Base-by-base conservation (phyloP, 1,284 basidiomycete species). In the Irpex sp. region DNA sequence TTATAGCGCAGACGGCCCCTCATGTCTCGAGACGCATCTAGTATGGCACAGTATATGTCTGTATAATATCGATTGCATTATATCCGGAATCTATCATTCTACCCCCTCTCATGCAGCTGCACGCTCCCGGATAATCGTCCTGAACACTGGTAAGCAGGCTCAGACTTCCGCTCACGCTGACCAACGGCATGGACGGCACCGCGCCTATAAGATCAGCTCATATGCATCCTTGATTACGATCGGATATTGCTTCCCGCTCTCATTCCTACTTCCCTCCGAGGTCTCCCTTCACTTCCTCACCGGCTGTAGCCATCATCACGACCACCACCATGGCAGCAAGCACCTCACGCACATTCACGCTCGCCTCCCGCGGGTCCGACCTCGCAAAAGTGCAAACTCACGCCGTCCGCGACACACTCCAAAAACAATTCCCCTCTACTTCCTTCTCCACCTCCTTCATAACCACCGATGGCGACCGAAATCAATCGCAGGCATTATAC, bases 401-500 rank as follows among this genome's bases (percentile, higher is more conserved):
- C 68, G 80, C 83, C 55, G 90, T 93, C 54, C 78, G 85, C 57
- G 80, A 82, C 63, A 76, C 80, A 4, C 81, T 94, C 56, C 73
- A 81, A 56, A 67, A 78, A 67, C 67, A 76, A 62, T 78, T 81
- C 75, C 77, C 81, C 53, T 67, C 72, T 47, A 68, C 75, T 66
- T 60, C 75, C 48, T 93, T 96, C 74, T 77, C 80, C 23, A 86
- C 95, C 51, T 85, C 84, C 21, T 94, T 93, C 75, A 96, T 96
- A 89, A 82, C 89, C 42, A 97, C 94, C 1, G 87, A 87, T 6
- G 96, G 96, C 7, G 97, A 99, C 77, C 89, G 91, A 67, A 96
- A 98, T 71, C 89, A 95, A 74, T 88, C 85, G 0, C 86, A 90
- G 65, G 88, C 91, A 4, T 78, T 93, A 14, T 91, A 91, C 72